phyloP scores from a whole-genome alignment of 148 eudicot genomes.

The Amaranthus cruentus region DNA sequence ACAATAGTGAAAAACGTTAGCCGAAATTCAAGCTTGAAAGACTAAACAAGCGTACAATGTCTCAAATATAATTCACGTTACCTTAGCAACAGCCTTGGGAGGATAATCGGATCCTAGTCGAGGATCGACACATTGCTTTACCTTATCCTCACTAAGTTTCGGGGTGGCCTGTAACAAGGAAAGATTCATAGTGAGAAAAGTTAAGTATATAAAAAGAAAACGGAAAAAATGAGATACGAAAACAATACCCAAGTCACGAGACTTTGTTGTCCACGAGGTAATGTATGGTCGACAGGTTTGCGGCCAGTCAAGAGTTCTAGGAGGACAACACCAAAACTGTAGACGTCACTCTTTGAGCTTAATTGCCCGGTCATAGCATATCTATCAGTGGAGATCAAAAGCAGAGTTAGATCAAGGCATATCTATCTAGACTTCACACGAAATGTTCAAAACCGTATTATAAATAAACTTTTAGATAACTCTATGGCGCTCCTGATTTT shows the following conservation, averaged over 20 bases:
- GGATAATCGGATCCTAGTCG: slow-evolving; percentile 62
- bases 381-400: slow-evolving; percentile 29
- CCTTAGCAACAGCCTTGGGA: slow-evolving; percentile 81
- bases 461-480: no score
- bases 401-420: no score
- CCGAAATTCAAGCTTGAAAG: not conserved
- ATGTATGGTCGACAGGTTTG: slow-evolving; percentile 74
- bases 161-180: slow-evolving; percentile 55
- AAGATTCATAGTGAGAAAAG: not conserved
- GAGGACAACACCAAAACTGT: slow-evolving; percentile 80
- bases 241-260: slow-evolving; percentile 74
- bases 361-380: slow-evolving; percentile 85
- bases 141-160: slow-evolving; percentile 76
- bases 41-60: not conserved
- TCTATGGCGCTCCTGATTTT: no score
- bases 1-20: not conserved
- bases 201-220: not conserved
- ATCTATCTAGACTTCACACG: no score
- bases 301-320: slow-evolving; percentile 82
- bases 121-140: slow-evolving; percentile 64
- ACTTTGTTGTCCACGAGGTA: slow-evolving; percentile 84
- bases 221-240: not conserved
- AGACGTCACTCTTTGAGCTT: slow-evolving; percentile 81
- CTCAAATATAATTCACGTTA: slow-evolving; percentile 2
- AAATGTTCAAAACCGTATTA: not conserved